Evolutionary conservation across 371 early-diverging fungal species (phyloP), one percentile per base, ranked within the genome.

Genomic region (Amoeboradix gromovi): DNA sequence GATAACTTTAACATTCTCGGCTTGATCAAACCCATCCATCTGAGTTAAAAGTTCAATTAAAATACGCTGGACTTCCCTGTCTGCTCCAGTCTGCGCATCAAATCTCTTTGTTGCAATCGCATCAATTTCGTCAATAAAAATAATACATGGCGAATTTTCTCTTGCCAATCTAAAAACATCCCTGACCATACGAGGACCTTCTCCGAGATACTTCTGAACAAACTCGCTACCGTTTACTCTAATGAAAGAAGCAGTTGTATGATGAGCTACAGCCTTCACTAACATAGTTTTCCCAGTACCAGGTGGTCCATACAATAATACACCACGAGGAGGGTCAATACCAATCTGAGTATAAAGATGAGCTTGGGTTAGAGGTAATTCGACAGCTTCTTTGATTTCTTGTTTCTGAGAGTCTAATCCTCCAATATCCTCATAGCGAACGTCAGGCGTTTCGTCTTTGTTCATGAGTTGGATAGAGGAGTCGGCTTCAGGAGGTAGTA

Each of bases 1-100:
- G 71, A 99, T 99, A 29, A 99, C 98, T 83, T 94, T 96, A 73
- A 99, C 98, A 78, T 95, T 96, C 29, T 88, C 86, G 1, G 90
- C 88, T 79, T 96, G 96, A 76, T 98, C 98, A 78, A 99, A 98
- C 30, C 99, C 99, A 76, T 99, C 99, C 98, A 99, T 98, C 82
- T 98, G 99, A 78, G 92, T 99, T 71, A 99, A 82, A 72, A 99
- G 82, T 80, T 99, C 98, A 17, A 98, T 79, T 30, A 99, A 77
- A 76, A 98, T 96, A 81, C 99, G 89, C 78, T 99, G 98, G 17
- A 99, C 99, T 81, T 99, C 99, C 72, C 98, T 84, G 79, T 99
- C 99, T 1, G 98, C 99, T 68, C 97, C 96, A 0, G 98, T 98
- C 75, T 98, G 96, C 1, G 98, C 97, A 83, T 98, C 99, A 74